A percentile compares a stretch with the other conserved stretches of the same genome.
phyloP scores from a whole-genome alignment of 2,329 filamentous ascomycete species.

The Fusarium xyrophilum region DNA sequence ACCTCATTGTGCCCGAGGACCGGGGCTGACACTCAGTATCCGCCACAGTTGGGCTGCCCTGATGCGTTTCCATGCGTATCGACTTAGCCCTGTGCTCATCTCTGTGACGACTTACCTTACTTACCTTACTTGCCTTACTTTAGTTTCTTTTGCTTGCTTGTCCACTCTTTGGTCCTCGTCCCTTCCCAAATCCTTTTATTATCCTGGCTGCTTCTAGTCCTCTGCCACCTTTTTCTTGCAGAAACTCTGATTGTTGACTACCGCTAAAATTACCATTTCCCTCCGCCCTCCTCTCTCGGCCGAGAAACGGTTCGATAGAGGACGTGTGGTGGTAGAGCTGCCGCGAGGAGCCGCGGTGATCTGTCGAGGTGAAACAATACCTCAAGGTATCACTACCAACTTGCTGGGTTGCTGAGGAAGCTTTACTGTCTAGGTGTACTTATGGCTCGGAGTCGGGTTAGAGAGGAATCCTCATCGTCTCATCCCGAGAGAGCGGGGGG shows the following conservation, averaged over 20 bases:
- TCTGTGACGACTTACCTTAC: constrained; percentile 10
- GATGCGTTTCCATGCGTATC: constrained; percentile 26
- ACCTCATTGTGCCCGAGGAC: constrained; percentile 23
- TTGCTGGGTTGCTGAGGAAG: background rate
- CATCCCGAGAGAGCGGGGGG: constrained; percentile 21
- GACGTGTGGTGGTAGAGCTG: constrained; percentile 22
- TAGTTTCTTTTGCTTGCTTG: constrained; percentile 18
- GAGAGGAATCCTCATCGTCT: constrained; percentile 34
- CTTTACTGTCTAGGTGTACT: constrained; percentile 2
- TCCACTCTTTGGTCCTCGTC: background rate
- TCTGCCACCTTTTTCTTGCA: constrained; percentile 17
- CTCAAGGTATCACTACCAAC: background rate
- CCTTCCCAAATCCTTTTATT: constrained; percentile 16
- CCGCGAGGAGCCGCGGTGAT: constrained; percentile 17
- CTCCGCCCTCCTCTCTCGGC: constrained; percentile 27
- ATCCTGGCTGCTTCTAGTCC: constrained; percentile 19
- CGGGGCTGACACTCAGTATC: constrained; percentile 24
- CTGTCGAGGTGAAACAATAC: constrained; percentile 20
- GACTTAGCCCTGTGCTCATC: constrained; percentile 27
- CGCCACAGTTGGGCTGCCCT: constrained; percentile 25
- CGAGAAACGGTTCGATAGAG: constrained; percentile 17
- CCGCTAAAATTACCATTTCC: constrained; percentile 12
- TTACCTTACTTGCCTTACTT: background rate
- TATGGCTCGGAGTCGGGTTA: constrained; percentile 34
- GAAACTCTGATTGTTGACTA: constrained; percentile 22